Base-by-base conservation (phyloP, 176 grass and related monocot genomes). In the Zea luxurians region DNA sequence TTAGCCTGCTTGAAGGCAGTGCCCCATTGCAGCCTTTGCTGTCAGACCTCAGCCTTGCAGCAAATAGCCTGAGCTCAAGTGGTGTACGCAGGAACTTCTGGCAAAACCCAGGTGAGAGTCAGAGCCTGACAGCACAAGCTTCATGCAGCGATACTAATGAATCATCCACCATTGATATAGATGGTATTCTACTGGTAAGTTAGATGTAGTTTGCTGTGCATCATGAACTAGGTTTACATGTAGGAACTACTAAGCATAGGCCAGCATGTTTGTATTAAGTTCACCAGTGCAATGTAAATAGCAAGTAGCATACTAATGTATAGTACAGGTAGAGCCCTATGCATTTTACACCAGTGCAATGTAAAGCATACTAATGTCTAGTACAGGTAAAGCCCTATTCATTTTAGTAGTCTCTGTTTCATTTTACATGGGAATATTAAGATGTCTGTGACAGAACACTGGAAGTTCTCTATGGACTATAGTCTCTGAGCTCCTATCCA, bases 1-100 rank as follows among this genome's bases (percentile, higher is more conserved):
- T 98, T 47, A 98, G 85, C 80, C 85, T 98, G 75, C 91, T 98
- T 3, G 91, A 98, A 62, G 91, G 95, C 50, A 66, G 38, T 18
- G 80, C 87, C 10, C 66, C 87, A 7, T 71, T 94, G 20, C 85
- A 98, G 67, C 89, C 87, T 1, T 68, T 94, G 35, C 48, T 94
- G 42, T 85, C 83, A 48, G 86, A 88, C 13, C 61, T 98, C 57
- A 83, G 49, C 66, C 77, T 79, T 13, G 77, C 76, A 74, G 73
- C 76, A 69, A 92, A 69, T 69, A 72, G 73, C 66, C 50, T 77
- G 57, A 89, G 67, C 46, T 85, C 78, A 53, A 75, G 36, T 55
- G 80, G 85, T 57, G 10, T 88, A 13, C 75, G 77, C 40, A 88
- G 85, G 85, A 94, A 83, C 71, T 92, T 94, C 74, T 87, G 95